Evolutionary conservation across 2,329 filamentous ascomycete genomes (phyloP).

Genomic region (Fonsecaea nubica): DNA sequence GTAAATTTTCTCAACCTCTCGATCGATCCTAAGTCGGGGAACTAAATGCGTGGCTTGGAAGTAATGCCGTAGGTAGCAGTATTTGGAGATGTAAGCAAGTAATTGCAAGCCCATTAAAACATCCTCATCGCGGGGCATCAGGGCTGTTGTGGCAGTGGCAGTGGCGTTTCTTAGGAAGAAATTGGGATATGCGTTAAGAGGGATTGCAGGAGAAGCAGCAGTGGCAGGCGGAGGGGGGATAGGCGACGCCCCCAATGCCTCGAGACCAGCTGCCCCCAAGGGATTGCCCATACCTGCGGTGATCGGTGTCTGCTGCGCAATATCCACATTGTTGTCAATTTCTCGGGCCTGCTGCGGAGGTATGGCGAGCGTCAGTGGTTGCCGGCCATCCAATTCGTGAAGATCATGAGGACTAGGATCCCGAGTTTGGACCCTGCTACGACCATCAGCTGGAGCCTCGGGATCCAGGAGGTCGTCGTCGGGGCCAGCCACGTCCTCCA

Average conservation of each 20-base stretch:
- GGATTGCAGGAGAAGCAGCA: conserved; percentile 74
- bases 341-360: conserved; percentile 82
- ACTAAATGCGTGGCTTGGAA: conserved; percentile 96
- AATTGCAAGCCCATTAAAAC: conserved; percentile 97
- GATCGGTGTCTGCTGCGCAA: conserved; percentile 81
- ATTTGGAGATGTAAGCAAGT: conserved; percentile 96
- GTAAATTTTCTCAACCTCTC: conserved; percentile 81
- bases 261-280: conserved; percentile 70
- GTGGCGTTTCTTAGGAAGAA: conserved; percentile 76
- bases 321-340: conserved; percentile 89
- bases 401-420: conserved; percentile 36
- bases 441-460: conserved; percentile 78
- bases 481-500: conserved; percentile 80
- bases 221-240: conserved; percentile 69
- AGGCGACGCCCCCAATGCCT: conserved; percentile 74
- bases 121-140: conserved; percentile 96
- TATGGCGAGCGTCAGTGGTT: conserved; percentile 71
- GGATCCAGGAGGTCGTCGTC: conserved; percentile 52
- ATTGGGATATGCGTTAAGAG: conserved; percentile 76
- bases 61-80: conserved; percentile 93
- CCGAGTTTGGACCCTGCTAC: conserved; percentile 47
- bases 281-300: conserved; percentile 83
- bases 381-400: conserved; percentile 23
- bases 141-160: conserved; percentile 74
- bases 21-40: conserved; percentile 85